Base-by-base conservation (phyloP, 768 basidiomycete genomes). In the Boletus rubropictus region DNA sequence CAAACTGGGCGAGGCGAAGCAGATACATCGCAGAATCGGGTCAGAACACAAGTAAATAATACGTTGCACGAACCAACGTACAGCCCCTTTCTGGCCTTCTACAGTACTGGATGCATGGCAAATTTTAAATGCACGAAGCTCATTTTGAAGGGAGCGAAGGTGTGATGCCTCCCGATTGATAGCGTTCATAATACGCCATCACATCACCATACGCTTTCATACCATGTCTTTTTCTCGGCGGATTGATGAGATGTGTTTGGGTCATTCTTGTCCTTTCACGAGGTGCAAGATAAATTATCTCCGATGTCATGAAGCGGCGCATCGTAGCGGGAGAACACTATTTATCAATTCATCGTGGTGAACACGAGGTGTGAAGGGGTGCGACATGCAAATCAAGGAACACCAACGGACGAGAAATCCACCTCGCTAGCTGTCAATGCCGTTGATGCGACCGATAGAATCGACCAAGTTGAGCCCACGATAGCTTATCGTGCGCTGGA, bases 1-100 rank as follows among this genome's bases (percentile, higher is more conserved):
- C 62, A 58, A 58, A 55, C 59, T 61, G 54, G 64, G 56, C 50
- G 57, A 63, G 61, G 70, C 53, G 66, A 72, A 69, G 68, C 63
- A 60, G 55, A 57, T 57, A 56, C 41, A 48, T 62, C 51, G 53
- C 39, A 52, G 42, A 46, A 46, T 55, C 44, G 17, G 43, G 35
- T 40, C 44, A 52, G 60, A 52, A 52, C 56, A 44, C 48, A 48
- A 55, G 48, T 45, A 40, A 55, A 52, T 44, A 57, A 50, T 59
- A 53, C 46, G 60, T 51, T 46, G 56, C 39, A 41, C 44, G 54
- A 53, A 53, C 55, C 48, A 34, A 25, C 40, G 35, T 48, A 35
- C 46, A 20, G 9, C 41, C 33, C 48, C 48, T 53, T 52, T 53
- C 32, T 25, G 32, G 44, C 12, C 31, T 44, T 53, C 50, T 51